A percentile compares a stretch with the other conserved stretches of the same genome.
These are phyloP conservation scores for Urochloa ruziziensis DNA, from an alignment of 176 grass and related monocot species.

Conservation along the genomic window DNA sequence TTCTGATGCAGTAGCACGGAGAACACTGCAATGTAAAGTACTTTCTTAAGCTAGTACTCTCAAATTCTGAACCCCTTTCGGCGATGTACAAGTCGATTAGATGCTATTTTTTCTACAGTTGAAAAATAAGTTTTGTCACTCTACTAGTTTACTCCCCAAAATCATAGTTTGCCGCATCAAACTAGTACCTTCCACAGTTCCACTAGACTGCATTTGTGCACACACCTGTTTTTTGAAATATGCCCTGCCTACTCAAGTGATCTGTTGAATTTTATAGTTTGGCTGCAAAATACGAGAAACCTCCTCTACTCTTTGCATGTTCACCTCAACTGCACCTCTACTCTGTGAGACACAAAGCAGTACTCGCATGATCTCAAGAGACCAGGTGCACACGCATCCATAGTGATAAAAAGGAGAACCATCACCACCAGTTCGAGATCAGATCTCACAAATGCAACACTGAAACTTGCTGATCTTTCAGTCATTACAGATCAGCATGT, in stretches of 20 bases:
- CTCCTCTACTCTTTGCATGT: too few species aligned
- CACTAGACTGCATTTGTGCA: not conserved
- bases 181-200: not conserved
- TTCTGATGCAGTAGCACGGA: not conserved
- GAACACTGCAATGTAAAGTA: not conserved
- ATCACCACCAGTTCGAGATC: too few species aligned
- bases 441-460: too few species aligned
- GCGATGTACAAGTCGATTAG: not conserved
- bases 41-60: not conserved
- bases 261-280: slow-evolving; percentile 1
- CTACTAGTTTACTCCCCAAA: not conserved
- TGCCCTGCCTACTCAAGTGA: not conserved
- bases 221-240: not conserved
- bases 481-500: too few species aligned
- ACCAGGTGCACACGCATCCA: too few species aligned
- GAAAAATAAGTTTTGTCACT: not conserved
- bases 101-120: not conserved
- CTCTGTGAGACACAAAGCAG: too few species aligned
- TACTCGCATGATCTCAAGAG: too few species aligned
- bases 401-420: too few species aligned
- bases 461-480: too few species aligned
- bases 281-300: too few species aligned
- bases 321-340: too few species aligned
- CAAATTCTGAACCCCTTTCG: not conserved
- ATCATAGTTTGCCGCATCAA: not conserved